phyloP scores from a whole-genome alignment of 2,329 filamentous ascomycete species.

The Cryphonectria japonica region DNA sequence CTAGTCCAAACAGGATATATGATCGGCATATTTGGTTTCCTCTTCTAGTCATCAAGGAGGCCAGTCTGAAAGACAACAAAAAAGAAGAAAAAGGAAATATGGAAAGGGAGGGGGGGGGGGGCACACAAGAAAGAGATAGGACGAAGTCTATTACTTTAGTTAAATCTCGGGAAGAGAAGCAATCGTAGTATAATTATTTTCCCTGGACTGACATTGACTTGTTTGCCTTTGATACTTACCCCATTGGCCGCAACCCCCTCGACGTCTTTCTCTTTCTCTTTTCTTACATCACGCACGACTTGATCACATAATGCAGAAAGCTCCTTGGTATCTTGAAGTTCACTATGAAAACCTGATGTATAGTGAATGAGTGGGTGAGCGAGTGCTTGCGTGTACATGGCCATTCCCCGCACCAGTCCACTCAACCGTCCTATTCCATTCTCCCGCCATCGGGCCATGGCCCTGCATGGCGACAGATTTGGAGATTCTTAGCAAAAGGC shows the following conservation, averaged over 20 bases:
- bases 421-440: no score
- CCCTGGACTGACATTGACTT: background rate
- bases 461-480: no score
- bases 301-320: no score
- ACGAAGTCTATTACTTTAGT: background rate
- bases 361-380: no score
- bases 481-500: background rate
- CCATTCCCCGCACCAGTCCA: no score
- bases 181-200: background rate
- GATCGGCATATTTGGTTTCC: background rate
- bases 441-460: no score
- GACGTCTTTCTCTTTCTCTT: background rate
- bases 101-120: no score
- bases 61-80: background rate
- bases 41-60: background rate
- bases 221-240: background rate
- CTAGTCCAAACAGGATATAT: slow-evolving; percentile 6
- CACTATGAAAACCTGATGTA: no score
- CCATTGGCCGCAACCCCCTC: background rate
- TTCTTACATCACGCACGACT: no score
- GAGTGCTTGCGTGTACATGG: no score
- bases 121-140: background rate
- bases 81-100: background rate
- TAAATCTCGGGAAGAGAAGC: background rate
- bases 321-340: no score